A percentile compares a stretch with the other conserved stretches of the same genome.
phyloP scores from a whole-genome alignment of 805 yeast species.

The Kluyveromyces dobzhanskii region DNA sequence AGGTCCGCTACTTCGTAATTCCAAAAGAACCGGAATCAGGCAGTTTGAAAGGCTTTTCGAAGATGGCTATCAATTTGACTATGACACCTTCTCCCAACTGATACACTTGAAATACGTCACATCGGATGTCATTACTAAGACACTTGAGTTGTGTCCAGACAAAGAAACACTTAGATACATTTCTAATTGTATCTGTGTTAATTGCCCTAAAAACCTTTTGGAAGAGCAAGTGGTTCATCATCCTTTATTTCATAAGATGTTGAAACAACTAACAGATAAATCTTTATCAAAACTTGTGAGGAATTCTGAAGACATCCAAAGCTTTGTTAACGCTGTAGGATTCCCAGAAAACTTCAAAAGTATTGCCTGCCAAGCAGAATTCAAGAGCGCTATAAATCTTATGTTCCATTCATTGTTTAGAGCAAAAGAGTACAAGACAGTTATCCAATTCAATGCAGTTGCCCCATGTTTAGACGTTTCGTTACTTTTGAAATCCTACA shows the following conservation, averaged over 20 bases:
- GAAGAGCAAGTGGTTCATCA: slow-evolving; percentile 12
- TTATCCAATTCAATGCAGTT: slow-evolving; percentile 17
- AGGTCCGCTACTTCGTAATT: slow-evolving; percentile 20
- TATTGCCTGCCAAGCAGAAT: slow-evolving; percentile 24
- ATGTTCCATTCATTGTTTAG: slow-evolving; percentile 18
- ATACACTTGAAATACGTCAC: slow-evolving; percentile 14
- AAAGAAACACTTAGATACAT: slow-evolving; percentile 14
- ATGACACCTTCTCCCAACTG: slow-evolving; percentile 25
- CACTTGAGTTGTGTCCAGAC: slow-evolving; percentile 15
- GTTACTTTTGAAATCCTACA: slow-evolving; percentile 18
- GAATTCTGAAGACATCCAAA: slow-evolving; percentile 7
- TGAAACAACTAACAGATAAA: slow-evolving; percentile 18
- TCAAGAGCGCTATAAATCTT: slow-evolving; percentile 15
- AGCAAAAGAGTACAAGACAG: slow-evolving; percentile 10
- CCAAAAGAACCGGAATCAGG: slow-evolving; percentile 19
- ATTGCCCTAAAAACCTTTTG: slow-evolving; percentile 8
- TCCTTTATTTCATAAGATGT: slow-evolving; percentile 11
- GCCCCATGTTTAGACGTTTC: slow-evolving; percentile 21
- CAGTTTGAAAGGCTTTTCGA: slow-evolving; percentile 18
- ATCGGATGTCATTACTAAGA: slow-evolving; percentile 12
- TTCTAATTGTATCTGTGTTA: slow-evolving; percentile 14
- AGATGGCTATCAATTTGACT: slow-evolving; percentile 27
- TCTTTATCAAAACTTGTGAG: slow-evolving; percentile 19
- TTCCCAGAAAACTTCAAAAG: slow-evolving; percentile 24
- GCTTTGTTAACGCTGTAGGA: slow-evolving; percentile 14